Percentiles rank a stretch among this genome's conserved stretches.
Conservation (phyloP, 2,329 filamentous ascomycete genomes). For the Berkeleyomyces rouxiae region DNA sequence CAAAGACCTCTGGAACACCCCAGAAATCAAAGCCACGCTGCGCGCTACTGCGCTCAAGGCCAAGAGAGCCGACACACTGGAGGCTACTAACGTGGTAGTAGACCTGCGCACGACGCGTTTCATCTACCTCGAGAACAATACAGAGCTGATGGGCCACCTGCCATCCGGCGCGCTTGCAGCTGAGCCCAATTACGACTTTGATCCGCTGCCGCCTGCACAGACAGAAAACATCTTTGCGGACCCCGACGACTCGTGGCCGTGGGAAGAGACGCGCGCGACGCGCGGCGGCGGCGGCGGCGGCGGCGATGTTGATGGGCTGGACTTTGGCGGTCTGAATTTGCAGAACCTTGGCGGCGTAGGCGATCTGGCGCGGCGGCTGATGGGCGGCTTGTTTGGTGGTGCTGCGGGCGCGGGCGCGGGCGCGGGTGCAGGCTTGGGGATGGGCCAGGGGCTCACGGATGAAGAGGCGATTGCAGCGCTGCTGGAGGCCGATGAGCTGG, state of each 20-base stretch:
- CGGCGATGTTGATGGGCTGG: not conserved
- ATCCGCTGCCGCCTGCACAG: constrained; percentile 58
- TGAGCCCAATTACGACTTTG: constrained; percentile 57
- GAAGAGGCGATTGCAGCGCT: constrained; percentile 2
- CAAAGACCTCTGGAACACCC: constrained; percentile 75
- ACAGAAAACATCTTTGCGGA: constrained; percentile 35
- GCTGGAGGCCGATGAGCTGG: not conserved
- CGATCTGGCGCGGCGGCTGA: constrained; percentile 12
- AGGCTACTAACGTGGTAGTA: constrained; percentile 21
- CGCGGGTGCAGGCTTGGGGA: not conserved
- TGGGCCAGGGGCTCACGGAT: not conserved
- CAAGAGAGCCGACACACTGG: not conserved
- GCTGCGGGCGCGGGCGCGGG: not conserved
- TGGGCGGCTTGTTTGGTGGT: constrained; percentile 9
- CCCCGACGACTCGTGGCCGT: constrained; percentile 27
- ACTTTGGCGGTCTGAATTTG: constrained; percentile 11
- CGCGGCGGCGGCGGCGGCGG: not conserved
- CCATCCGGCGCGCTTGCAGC: constrained; percentile 47
- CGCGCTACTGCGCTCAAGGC: constrained; percentile 42
- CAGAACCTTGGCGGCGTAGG: constrained; percentile 5
- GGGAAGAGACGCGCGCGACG: constrained; percentile 18
- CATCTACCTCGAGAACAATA: constrained; percentile 61
- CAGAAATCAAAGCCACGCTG: constrained; percentile 51
- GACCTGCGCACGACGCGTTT: constrained; percentile 44
- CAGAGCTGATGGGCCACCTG: constrained; percentile 50